These are phyloP conservation scores for Bipolaris zeicola DNA, from an alignment of 2,329 filamentous ascomycete genomes.

Conservation along the genomic window DNA sequence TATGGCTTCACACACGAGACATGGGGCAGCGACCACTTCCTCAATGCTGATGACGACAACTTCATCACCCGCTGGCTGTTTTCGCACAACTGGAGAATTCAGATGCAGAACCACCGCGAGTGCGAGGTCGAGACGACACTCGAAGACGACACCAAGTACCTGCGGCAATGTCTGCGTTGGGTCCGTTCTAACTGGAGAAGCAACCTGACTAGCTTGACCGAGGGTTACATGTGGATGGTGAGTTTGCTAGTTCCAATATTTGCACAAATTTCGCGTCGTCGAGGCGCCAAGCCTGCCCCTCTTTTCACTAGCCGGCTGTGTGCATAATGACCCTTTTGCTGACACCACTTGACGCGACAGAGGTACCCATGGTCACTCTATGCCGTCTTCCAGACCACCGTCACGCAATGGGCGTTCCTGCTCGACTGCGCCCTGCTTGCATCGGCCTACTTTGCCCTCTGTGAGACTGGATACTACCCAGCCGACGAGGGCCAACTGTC, in stretches of 20 bases:
- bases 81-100: slow-evolving; percentile 88
- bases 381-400: slow-evolving; percentile 87
- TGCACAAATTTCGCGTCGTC: slow-evolving; percentile 32
- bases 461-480: slow-evolving; percentile 40
- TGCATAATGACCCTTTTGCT: slow-evolving; percentile 24
- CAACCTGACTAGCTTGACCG: slow-evolving; percentile 88
- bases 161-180: slow-evolving; percentile 94
- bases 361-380: slow-evolving; percentile 94
- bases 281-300: slow-evolving; percentile 39
- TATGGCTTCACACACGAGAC: slow-evolving; percentile 90
- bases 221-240: slow-evolving; percentile 84
- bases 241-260: slow-evolving; percentile 51
- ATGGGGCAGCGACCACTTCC: slow-evolving; percentile 70
- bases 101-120: slow-evolving; percentile 90
- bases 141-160: slow-evolving; percentile 84
- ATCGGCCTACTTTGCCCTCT: slow-evolving; percentile 39
- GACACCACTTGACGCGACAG: slow-evolving; percentile 47
- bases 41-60: slow-evolving; percentile 97
- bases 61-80: slow-evolving; percentile 97
- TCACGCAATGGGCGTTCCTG: slow-evolving; percentile 83
- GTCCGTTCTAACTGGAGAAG: slow-evolving; percentile 97
- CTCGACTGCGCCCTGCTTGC: slow-evolving; percentile 64
- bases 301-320: slow-evolving; percentile 28
- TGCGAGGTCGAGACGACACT: slow-evolving; percentile 86
- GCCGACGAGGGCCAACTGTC: slow-evolving; percentile 22